A percentile compares a stretch with the other conserved stretches of the same genome.
These are phyloP conservation scores for Xanthoconium separans DNA, from an alignment of 1,284 basidiomycete genomes.

Conservation along the genomic window DNA sequence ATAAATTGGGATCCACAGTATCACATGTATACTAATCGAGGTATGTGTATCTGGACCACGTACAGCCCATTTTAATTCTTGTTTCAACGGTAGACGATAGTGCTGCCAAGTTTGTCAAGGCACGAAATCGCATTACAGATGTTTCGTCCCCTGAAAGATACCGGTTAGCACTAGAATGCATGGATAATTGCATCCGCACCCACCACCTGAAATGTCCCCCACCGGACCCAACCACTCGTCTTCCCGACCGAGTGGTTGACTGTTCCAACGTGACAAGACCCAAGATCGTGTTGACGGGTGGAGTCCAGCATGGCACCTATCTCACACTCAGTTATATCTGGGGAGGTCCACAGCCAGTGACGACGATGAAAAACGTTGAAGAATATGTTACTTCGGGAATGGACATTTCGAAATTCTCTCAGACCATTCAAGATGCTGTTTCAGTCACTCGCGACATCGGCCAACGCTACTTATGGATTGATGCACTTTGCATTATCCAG, in stretches of 20 bases:
- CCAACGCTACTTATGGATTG: slow-evolving; percentile 2
- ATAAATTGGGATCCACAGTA: not conserved
- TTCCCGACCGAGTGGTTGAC: slow-evolving; percentile 1
- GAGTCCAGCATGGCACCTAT: not conserved
- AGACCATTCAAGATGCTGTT: slow-evolving; percentile 1
- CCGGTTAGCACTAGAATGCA: not conserved
- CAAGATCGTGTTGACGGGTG: not conserved
- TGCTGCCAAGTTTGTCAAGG: not conserved
- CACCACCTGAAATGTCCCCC: not conserved
- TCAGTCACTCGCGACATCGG: not conserved
- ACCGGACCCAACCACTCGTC: not conserved
- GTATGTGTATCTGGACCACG: not conserved
- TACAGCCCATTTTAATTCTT: not conserved
- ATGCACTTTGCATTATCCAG: slow-evolving; percentile 4
- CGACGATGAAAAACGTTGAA: not conserved
- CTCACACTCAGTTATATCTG: slow-evolving; percentile 1
- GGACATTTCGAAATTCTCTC: slow-evolving; percentile 1
- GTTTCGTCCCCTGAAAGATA: not conserved
- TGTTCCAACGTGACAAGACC: not conserved
- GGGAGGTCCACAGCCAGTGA: slow-evolving; percentile 1
- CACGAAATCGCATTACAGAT: slow-evolving; percentile 1
- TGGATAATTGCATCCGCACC: not conserved
- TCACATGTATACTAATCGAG: slow-evolving; percentile 1
- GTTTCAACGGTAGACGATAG: not conserved
- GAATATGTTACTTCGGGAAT: not conserved